Base-by-base conservation (phyloP, 257 asterid species). In the Salvia hispanica region DNA sequence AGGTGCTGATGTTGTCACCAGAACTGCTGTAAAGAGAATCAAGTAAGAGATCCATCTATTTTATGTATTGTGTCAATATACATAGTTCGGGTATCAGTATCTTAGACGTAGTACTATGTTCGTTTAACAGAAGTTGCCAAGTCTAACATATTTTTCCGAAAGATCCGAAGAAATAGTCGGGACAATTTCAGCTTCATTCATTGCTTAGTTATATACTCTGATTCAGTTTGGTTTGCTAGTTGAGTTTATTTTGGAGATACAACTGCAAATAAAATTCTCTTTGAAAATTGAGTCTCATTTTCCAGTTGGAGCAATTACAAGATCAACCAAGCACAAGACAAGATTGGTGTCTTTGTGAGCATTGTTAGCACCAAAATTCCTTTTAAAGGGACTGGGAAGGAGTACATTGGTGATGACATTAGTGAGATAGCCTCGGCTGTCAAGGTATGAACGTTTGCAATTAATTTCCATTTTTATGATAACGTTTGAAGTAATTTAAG, bases 1-100 rank as follows among this genome's bases (percentile, higher is more conserved):
- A 88, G 97, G 97, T 57, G 97, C 97, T 69, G 97, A 91, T 80
- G 97, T 91, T 73, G 92, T 88, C 78, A 91, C 97, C 64, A 80
- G 97, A 74, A 91, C 95, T 67, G 96, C 97, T 69, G 7, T 81
- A 75, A 91, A 82, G 86, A 84, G 96, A 84, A 91, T 91, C 76
- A 91, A 87, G 97, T 91, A 80, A 81, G 85, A 62, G 55, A 48
- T 25, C 12, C 40, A 10, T 36, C 58, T 16, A 58, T 64, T 34
- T 66, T 59, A 58, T 55, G 68, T 50, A n/a, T 45, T 21, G 25
- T 60, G 44, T 48, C 31, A 15, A 36, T 6, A 16, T 37, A 51
- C 14, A 11, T 43, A 31, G 62, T 58, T 39, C 48, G 2, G 25
- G 2, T 21, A 21, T 21, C 25, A 21, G 25, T 10, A 51, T 56